Base-by-base conservation (phyloP, 169 alveolate genomes). In the Plasmodium gaboni region DNA sequence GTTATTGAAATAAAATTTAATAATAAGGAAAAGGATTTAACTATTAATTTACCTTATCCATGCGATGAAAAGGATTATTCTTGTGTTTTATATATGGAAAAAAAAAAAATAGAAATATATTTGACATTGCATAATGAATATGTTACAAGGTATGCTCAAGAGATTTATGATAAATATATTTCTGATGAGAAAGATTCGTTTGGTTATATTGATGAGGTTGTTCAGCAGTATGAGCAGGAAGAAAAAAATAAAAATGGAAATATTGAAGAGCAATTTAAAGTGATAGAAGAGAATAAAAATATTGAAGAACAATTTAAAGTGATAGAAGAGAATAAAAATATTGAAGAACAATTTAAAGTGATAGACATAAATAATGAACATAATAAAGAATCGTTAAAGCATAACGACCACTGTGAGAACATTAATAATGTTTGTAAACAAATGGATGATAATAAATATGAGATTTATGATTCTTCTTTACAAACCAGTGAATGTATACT, bases 171-270 rank as follows among this genome's bases (percentile, higher is more conserved):
- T 13, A 67, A 67, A 38, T 67, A 60, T 15, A 19, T 51, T 28
- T 19, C 51, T 44, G 17, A 60, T 8, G 83, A 67, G 3, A 69
- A 67, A 22, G 83, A 68, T 19, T 22, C 71, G 19, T 44, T 80
- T 15, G 60, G 68, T n/a, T 80, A 80, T 60, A 80, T 80, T 44
- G 90, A 80, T 46, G 90, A 80, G n/a, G 44, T 80, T 24, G 53
- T 80, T 48, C 26, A 44, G 13, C 8, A 38, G 15, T 65, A 78
- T 48, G 88, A 74, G 38, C 48, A 9, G 44, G 57, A 73, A 68
- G 51, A 22, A 57, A 53, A 50, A 17, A 24, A 57, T 10, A 6
- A 32, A 60, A 26, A 7, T 38, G 61, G 17, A 0, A 12, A 19
- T 26, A 8, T 10, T 4, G 10, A 69, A 48, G 38, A 15, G 2